Percentiles rank a stretch among this genome's conserved stretches.
phyloP scores from a whole-genome alignment of 1,284 basidiomycete genomes.

The Agaricales sp. region DNA sequence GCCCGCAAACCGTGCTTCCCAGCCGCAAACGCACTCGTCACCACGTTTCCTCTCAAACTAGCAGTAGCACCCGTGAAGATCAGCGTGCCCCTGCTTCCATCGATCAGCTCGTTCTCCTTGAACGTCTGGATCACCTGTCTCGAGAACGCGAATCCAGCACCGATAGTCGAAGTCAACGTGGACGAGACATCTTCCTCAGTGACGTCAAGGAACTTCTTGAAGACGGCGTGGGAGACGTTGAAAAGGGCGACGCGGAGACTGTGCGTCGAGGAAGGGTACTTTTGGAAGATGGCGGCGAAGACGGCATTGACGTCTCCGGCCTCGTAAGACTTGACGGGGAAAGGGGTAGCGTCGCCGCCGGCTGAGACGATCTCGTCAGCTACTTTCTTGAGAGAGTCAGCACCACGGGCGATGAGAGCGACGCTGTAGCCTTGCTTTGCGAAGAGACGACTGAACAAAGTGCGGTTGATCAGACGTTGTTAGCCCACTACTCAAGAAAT shows the following conservation, averaged over 20 bases:
- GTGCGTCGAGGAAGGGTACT: conserved; percentile 36
- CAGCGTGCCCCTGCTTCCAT: conserved; percentile 47
- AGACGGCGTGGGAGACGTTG: conserved; percentile 49
- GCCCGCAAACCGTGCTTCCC: conserved; percentile 61
- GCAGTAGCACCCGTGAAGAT: conserved; percentile 77
- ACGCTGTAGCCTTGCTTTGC: conserved; percentile 1
- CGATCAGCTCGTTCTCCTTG: conserved; percentile 44
- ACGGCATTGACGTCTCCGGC: conserved; percentile 39
- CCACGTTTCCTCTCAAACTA: conserved; percentile 49
- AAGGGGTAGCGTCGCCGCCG: conserved; percentile 31
- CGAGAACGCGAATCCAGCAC: conserved; percentile 60
- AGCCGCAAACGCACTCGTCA: conserved; percentile 58
- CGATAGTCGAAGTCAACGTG: conserved; percentile 42
- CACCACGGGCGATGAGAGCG: conserved; percentile 1
- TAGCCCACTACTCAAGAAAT: too few species aligned
- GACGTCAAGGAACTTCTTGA: conserved; percentile 60
- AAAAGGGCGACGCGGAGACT: conserved; percentile 57
- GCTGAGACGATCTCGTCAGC: not conserved
- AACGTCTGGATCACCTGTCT: conserved; percentile 52
- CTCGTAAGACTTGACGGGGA: conserved; percentile 49
- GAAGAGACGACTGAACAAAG: not conserved
- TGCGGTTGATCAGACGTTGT: not conserved
- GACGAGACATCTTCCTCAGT: conserved; percentile 47
- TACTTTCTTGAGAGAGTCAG: not conserved
- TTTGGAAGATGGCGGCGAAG: conserved; percentile 42